phyloP scores from a whole-genome alignment of 495 filamentous ascomycete genomes.

The Immersiella caudata region DNA sequence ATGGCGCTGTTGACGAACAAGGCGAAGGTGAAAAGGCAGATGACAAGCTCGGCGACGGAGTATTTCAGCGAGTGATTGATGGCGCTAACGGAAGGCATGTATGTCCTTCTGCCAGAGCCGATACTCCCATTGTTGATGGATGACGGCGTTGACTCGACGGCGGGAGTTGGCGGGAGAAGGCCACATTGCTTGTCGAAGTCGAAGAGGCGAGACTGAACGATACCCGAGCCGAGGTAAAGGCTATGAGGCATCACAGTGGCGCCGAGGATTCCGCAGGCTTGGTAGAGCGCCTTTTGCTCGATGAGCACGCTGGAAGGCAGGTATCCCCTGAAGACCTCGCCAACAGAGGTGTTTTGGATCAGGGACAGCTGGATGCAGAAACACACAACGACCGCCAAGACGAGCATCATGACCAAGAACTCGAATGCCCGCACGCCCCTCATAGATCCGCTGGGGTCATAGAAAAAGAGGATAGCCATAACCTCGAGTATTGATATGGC shows the following conservation, averaged over 20 bases:
- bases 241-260: constrained; percentile 97
- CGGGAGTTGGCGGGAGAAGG: constrained; percentile 48
- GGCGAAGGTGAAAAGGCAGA: constrained; percentile 84
- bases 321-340: constrained; percentile 80
- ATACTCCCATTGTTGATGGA: constrained; percentile 26
- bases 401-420: constrained; percentile 74
- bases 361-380: constrained; percentile 86
- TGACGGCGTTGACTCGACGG: constrained; percentile 23
- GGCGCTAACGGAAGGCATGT: constrained; percentile 75
- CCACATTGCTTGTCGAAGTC: constrained; percentile 70
- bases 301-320: constrained; percentile 74
- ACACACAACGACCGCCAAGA: constrained; percentile 81
- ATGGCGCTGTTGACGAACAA: constrained; percentile 93
- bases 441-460: constrained; percentile 72
- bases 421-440: constrained; percentile 75
- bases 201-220: constrained; percentile 78
- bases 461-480: constrained; percentile 81
- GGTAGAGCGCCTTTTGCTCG: constrained; percentile 68
- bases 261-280: constrained; percentile 88
- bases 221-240: constrained; percentile 82
- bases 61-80: constrained; percentile 79
- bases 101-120: constrained; percentile 56
- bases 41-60: constrained; percentile 71
- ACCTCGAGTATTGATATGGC: constrained; percentile 83
- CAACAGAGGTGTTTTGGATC: constrained; percentile 67